phyloP scores from a whole-genome alignment of 2,329 filamentous ascomycete species.

The Colletotrichum orbiculare region DNA sequence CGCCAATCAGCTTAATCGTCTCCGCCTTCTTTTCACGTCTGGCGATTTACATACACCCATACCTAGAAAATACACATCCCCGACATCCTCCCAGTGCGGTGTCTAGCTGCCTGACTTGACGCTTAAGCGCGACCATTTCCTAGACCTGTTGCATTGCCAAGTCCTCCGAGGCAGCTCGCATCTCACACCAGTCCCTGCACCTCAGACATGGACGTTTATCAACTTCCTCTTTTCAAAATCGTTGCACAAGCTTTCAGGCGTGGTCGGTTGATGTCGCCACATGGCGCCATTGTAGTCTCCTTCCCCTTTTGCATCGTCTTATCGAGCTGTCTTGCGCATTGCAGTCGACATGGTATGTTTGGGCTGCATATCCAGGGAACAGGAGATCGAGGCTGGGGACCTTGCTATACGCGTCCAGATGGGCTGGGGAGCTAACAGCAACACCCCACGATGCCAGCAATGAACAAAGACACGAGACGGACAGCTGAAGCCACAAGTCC shows the following conservation, averaged over 20 bases:
- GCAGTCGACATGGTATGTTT: not conserved
- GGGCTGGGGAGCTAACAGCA: no score
- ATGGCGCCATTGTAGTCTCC: constrained; percentile 34
- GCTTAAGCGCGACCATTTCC: constrained; percentile 14
- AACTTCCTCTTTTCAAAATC: constrained; percentile 26
- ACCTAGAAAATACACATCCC: no score
- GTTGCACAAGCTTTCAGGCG: constrained; percentile 9
- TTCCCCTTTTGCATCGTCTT: constrained; percentile 32
- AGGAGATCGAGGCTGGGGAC: not conserved
- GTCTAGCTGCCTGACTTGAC: not conserved
- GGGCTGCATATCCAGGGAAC: constrained; percentile 5
- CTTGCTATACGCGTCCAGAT: not conserved
- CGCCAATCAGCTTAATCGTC: no score
- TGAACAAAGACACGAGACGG: not conserved
- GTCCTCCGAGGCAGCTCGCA: constrained; percentile 8
- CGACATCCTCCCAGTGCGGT: not conserved
- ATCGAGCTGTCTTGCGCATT: constrained; percentile 12
- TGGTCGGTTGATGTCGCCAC: constrained; percentile 19
- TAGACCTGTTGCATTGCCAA: constrained; percentile 36
- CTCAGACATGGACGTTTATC: constrained; percentile 16
- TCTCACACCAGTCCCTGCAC: not conserved
- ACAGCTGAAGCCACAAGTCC: not conserved
- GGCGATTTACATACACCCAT: no score
- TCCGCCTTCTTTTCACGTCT: no score
- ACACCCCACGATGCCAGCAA: not conserved